These are phyloP conservation scores for Globisporangium emineosum DNA, from an alignment of 352 stramenopile genomes.

Conservation along the genomic window DNA sequence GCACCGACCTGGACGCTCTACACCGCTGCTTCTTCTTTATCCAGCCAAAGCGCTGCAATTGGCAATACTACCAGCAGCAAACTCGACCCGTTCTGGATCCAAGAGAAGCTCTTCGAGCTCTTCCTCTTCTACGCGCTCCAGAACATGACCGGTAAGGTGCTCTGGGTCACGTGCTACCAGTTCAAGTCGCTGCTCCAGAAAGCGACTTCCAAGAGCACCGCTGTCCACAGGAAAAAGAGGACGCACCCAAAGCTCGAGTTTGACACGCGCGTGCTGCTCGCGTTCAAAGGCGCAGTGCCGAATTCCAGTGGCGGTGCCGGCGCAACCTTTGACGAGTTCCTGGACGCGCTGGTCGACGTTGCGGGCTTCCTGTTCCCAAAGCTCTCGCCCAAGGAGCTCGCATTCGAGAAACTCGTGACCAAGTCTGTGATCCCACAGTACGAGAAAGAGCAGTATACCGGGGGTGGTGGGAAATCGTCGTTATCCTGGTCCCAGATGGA, in stretches of 20 bases:
- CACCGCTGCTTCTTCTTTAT: not conserved
- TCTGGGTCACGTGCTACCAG: slow-evolving; percentile 56
- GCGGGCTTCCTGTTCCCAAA: slow-evolving; percentile 39
- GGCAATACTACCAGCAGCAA: not conserved
- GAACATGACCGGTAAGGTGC: slow-evolving; percentile 38
- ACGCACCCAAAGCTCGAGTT: slow-evolving; percentile 41
- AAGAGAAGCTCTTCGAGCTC: slow-evolving; percentile 61
- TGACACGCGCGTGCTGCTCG: slow-evolving; percentile 31
- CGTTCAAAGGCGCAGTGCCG: slow-evolving; percentile 29
- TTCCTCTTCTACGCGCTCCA: slow-evolving; percentile 61
- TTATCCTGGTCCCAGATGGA: slow-evolving; percentile 46
- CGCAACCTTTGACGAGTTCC: slow-evolving; percentile 49
- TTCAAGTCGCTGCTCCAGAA: slow-evolving; percentile 64
- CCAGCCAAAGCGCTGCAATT: not conserved
- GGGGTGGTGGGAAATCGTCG: slow-evolving; percentile 6
- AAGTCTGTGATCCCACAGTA: slow-evolving; percentile 41
- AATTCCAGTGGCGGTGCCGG: slow-evolving; percentile 24
- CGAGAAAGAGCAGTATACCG: slow-evolving; percentile 23
- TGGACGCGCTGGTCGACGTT: slow-evolving; percentile 58
- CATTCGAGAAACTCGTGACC: slow-evolving; percentile 36
- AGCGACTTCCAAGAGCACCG: slow-evolving; percentile 13
- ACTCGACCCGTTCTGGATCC: slow-evolving; percentile 48
- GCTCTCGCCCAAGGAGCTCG: slow-evolving; percentile 26
- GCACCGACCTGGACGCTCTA: not conserved
- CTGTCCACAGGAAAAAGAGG: slow-evolving; percentile 7